These are phyloP conservation scores for Chalara sp. DNA, from an alignment of 2,329 filamentous ascomycete genomes.

Conservation along the genomic window DNA sequence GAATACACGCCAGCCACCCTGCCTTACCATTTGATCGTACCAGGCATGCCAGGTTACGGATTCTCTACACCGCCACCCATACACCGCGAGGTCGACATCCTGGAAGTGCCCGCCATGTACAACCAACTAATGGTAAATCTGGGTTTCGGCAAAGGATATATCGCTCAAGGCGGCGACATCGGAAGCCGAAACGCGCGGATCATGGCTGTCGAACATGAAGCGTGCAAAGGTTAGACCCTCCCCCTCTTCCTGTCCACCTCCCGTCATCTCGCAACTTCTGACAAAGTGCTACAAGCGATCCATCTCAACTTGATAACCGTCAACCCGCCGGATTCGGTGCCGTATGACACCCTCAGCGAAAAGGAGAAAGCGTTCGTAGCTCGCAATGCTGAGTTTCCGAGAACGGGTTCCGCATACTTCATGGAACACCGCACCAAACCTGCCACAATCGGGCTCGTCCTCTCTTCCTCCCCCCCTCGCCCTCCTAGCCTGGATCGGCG, in stretches of 20 bases:
- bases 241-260: slow-evolving; percentile 26
- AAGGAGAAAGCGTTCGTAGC: too few species aligned
- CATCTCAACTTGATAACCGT: neutral
- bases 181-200: slow-evolving; percentile 12
- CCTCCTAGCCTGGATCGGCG: slow-evolving; percentile 32
- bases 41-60: slow-evolving; percentile 15
- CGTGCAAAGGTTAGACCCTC: slow-evolving; percentile 25
- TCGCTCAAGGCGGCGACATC: slow-evolving; percentile 14
- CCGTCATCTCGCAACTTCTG: neutral
- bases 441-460: slow-evolving; percentile 46
- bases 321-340: too few species aligned
- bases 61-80: slow-evolving; percentile 14
- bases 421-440: slow-evolving; percentile 46
- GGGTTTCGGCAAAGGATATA: slow-evolving; percentile 24
- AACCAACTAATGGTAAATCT: slow-evolving; percentile 11
- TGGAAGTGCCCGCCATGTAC: slow-evolving; percentile 6
- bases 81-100: slow-evolving; percentile 28
- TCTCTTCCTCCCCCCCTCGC: slow-evolving; percentile 20
- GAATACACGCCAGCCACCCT: slow-evolving; percentile 9
- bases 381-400: too few species aligned
- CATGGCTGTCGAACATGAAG: slow-evolving; percentile 5
- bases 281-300: neutral
- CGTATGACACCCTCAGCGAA: too few species aligned
- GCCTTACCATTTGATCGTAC: slow-evolving; percentile 17
- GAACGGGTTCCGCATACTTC: slow-evolving; percentile 42